Conservation (phyloP, 2,329 filamentous ascomycete genomes). For the Aspergillus udagawae region DNA sequence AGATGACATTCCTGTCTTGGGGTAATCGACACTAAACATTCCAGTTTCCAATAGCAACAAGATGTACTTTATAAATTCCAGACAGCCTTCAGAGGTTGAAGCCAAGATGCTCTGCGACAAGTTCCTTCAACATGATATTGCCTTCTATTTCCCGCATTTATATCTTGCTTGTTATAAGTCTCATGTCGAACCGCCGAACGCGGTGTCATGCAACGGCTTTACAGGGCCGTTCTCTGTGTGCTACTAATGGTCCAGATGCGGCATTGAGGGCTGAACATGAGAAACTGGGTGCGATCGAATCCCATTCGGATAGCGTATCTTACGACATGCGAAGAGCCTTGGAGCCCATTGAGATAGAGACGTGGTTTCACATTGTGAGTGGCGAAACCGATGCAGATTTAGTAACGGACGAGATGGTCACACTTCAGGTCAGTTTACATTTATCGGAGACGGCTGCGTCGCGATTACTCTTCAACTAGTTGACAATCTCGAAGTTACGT, state of each 20-base stretch:
- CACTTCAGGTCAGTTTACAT: constrained; percentile 28
- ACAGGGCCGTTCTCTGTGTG: constrained; percentile 26
- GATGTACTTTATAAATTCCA: background rate
- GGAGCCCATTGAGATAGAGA: constrained; percentile 34
- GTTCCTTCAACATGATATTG: background rate
- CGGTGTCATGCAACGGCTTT: constrained; percentile 15
- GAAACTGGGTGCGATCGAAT: constrained; percentile 18
- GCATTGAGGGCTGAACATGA: constrained; percentile 24
- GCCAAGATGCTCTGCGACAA: background rate
- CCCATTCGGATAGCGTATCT: constrained; percentile 1
- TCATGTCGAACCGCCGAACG: constrained; percentile 12
- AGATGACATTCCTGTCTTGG: constrained; percentile 1
- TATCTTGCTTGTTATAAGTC: constrained; percentile 14
- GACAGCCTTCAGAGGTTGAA: background rate
- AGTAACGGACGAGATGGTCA: constrained; percentile 33
- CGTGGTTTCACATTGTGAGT: constrained; percentile 43
- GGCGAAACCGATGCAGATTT: constrained; percentile 23
- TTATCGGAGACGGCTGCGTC: background rate
- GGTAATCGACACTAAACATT: background rate
- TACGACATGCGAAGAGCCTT: constrained; percentile 17
- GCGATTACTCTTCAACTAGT: background rate
- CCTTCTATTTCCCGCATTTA: constrained; percentile 12
- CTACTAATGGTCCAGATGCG: constrained; percentile 25
- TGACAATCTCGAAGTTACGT: constrained; percentile 21
- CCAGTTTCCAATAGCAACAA: background rate